A percentile compares a stretch with the other conserved stretches of the same genome.
These are phyloP conservation scores for Penicillium cataractarum DNA, from an alignment of 495 filamentous ascomycete species.

Conservation along the genomic window DNA sequence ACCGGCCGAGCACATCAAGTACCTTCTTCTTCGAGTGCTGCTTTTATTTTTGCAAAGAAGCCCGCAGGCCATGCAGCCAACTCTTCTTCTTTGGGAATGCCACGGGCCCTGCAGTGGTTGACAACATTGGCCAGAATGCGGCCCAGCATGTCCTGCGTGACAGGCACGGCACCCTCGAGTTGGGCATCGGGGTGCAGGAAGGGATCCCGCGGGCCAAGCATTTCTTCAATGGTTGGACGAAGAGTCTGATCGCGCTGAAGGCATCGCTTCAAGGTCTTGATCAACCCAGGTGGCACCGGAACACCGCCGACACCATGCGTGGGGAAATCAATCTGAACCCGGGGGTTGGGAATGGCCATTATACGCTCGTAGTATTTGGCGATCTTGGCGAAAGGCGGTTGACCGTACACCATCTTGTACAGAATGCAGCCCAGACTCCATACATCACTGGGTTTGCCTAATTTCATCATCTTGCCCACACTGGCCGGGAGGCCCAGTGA, in stretches of 20 bases:
- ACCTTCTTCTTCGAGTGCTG: constrained; percentile 59
- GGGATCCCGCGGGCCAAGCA: constrained; percentile 71
- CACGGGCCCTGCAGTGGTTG: constrained; percentile 67
- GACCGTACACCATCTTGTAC: constrained; percentile 96
- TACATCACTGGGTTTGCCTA: constrained; percentile 93
- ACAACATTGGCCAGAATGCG: constrained; percentile 78
- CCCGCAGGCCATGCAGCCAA: constrained; percentile 68
- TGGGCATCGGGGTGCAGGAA: constrained; percentile 79
- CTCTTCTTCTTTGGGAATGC: constrained; percentile 72
- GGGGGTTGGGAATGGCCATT: constrained; percentile 86
- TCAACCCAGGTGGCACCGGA: constrained; percentile 68
- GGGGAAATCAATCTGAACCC: constrained; percentile 81
- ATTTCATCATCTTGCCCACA: constrained; percentile 82
- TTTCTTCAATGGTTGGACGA: constrained; percentile 75
- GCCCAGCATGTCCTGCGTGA: constrained; percentile 75
- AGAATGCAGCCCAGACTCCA: constrained; percentile 96
- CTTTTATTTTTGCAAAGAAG: constrained; percentile 67
- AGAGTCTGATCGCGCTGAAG: constrained; percentile 76
- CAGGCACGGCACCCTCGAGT: constrained; percentile 65
- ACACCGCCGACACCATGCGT: constrained; percentile 72
- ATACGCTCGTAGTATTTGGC: constrained; percentile 73
- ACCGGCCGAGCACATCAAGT: constrained; percentile 23
- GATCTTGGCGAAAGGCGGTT: constrained; percentile 91
- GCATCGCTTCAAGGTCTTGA: constrained; percentile 76
- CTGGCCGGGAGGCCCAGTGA: constrained; percentile 57